Base-by-base conservation (phyloP, 2,329 filamentous ascomycete species). In the Epichloe bromicola region DNA sequence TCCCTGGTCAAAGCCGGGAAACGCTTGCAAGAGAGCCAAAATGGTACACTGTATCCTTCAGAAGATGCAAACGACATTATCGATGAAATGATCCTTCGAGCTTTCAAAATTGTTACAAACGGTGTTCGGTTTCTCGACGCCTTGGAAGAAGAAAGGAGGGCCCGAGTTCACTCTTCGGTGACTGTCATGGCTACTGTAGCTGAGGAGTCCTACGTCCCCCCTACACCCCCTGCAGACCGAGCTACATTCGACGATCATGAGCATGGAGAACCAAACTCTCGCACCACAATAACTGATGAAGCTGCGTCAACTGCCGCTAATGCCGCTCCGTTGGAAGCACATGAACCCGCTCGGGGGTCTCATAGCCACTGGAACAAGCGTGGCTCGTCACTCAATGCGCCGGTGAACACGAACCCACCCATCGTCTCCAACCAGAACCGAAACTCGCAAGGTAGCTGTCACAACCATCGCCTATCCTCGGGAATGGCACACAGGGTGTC, bases 81-180 rank as follows among this genome's bases (percentile, higher is more conserved):
- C 52, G 91, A 97, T 61, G 87, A 95, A 64, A 88, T 97, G 79
- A 86, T 97, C 23, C 71, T 95, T 49, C 93, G 90, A 65, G 90
- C 90, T 0, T 97, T 95, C 72, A 89, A 86, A 63, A 89, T 97
- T 49, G 86, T 95, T n/a, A 91, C 84, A 46, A 83, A 91, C 60
- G 89, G 87, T 14, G 88, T 96, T 26, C 79, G 85, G 43, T 97
- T 98, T 61, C 75, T 95, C 41, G 93, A 98, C 59, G 76, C 91
- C 2, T 83, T 93, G 70, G 83, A 86, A 38, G 85, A 81, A 15
- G 79, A 83, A 58, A 67, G 73, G 45, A 70, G 71, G 53, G 63
- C 68, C 40, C 70, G 74, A 50, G 71, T 71, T 8, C 71, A 73
- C 33, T 65, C 78, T 48, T 72, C 79, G 38, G 74, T 82, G 34